Evolutionary conservation across 495 filamentous ascomycete species (phyloP).

Genomic region (Penicillium flavigenum): DNA sequence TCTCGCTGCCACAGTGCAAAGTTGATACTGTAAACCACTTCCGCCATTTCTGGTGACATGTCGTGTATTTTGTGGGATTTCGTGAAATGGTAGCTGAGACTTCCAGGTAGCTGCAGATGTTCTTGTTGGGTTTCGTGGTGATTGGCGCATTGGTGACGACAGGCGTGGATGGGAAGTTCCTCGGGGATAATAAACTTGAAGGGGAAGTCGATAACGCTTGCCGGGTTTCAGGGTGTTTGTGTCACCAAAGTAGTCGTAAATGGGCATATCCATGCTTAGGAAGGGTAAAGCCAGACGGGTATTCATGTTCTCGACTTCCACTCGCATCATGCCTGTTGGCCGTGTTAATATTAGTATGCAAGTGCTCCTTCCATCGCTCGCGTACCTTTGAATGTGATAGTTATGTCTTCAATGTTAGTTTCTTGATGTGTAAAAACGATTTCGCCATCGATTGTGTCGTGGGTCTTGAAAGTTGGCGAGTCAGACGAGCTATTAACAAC

Average conservation of each 20-base stretch:
- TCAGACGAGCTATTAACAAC: background rate
- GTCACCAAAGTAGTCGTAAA: background rate
- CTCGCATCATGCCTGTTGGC: background rate
- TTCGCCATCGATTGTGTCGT: conserved; percentile 7
- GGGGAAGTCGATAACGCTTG: conserved; percentile 2
- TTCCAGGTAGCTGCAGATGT: conserved; percentile 12
- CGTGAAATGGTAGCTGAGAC: background rate
- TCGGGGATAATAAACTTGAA: conserved; percentile 10
- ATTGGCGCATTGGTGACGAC: conserved; percentile 10
- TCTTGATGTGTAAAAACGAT: conserved; percentile 6
- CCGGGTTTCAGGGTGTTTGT: background rate
- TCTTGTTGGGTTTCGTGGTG: conserved; percentile 6
- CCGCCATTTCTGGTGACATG: conserved; percentile 9
- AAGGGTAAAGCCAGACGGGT: conserved; percentile 8
- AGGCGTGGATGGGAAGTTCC: conserved; percentile 9
- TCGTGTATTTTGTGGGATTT: background rate
- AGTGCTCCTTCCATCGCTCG: background rate
- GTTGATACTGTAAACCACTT: conserved; percentile 9
- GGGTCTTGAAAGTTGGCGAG: conserved; percentile 5
- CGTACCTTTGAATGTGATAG: conserved; percentile 9
- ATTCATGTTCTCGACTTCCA: conserved; percentile 10
- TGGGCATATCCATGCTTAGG: conserved; percentile 5
- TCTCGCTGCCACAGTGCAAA: conserved; percentile 2
- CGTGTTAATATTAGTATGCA: background rate
- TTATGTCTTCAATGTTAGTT: conserved; percentile 1